A percentile compares a stretch with the other conserved stretches of the same genome.
phyloP scores from a whole-genome alignment of 495 filamentous ascomycete genomes.

The Melanomma pulvis-pyrius region DNA sequence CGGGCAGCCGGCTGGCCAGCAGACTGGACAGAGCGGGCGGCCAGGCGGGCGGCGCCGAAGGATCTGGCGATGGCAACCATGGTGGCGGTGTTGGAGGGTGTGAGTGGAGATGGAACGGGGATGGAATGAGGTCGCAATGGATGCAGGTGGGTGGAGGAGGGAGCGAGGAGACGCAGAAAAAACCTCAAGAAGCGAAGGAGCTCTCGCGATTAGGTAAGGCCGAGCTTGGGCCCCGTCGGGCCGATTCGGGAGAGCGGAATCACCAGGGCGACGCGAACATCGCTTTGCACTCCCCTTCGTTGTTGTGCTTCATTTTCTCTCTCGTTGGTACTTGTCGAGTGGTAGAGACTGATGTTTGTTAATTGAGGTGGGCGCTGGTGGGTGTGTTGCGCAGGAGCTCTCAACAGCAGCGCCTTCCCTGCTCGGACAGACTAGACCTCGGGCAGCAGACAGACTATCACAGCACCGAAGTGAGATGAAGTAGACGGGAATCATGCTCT shows the following conservation, averaged over 20 bases:
- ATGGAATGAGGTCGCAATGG: constrained; percentile 34
- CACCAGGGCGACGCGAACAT: not conserved
- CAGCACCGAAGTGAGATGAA: too few relatives aligned
- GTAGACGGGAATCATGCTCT: too few relatives aligned
- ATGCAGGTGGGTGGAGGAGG: constrained; percentile 16
- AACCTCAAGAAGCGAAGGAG: constrained; percentile 21
- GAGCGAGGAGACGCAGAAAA: constrained; percentile 17
- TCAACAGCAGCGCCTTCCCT: too few relatives aligned
- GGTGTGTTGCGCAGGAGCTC: too few relatives aligned
- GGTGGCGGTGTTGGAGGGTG: constrained; percentile 17
- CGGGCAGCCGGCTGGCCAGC: constrained; percentile 28
- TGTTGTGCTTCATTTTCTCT: not conserved
- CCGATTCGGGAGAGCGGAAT: constrained; percentile 11
- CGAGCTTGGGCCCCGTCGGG: constrained; percentile 11
- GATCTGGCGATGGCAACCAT: constrained; percentile 38
- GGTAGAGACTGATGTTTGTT: too few relatives aligned
- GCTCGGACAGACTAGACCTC: too few relatives aligned
- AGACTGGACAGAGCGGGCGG: constrained; percentile 35
- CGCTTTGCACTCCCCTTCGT: too few relatives aligned
- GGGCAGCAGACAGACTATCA: too few relatives aligned
- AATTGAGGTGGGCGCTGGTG: too few relatives aligned
- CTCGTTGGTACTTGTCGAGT: too few relatives aligned
- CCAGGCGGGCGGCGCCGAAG: constrained; percentile 35
- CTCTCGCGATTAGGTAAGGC: not conserved
- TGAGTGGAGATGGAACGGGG: constrained; percentile 34